Evolutionary conservation across 1,284 basidiomycete genomes (phyloP).

Genomic region (Cryptococcus wingfieldii): DNA sequence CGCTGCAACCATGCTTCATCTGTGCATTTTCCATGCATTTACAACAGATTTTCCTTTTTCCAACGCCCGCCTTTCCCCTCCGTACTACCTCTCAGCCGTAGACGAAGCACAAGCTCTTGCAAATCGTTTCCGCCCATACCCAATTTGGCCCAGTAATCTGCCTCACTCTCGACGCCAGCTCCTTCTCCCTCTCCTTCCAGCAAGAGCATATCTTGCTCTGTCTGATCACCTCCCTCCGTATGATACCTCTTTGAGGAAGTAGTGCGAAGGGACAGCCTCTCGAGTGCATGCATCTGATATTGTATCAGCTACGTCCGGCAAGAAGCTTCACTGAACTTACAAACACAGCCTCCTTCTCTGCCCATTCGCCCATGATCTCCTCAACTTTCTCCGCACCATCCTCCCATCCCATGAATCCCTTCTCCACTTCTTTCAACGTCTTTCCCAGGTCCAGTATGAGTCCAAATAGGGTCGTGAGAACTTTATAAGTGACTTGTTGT

Average conservation of each 20-base stretch:
- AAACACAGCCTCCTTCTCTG: conserved; percentile 56
- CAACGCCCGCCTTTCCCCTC: conserved; percentile 1
- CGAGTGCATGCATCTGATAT: conserved; percentile 35
- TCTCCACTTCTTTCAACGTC: conserved; percentile 60
- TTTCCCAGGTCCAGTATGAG: conserved; percentile 67
- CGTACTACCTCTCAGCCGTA: neutral
- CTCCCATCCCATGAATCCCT: conserved; percentile 58
- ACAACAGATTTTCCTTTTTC: neutral
- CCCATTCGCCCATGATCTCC: conserved; percentile 57
- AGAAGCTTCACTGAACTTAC: conserved; percentile 51
- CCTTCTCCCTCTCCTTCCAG: conserved; percentile 20
- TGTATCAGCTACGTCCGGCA: neutral
- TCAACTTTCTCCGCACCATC: conserved; percentile 56
- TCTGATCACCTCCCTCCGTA: conserved; percentile 5
- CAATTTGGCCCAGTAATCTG: neutral
- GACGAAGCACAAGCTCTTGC: conserved; percentile 9
- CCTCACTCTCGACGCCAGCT: conserved; percentile 5
- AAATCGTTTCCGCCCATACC: conserved; percentile 6
- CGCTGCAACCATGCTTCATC: no score
- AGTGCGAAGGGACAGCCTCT: conserved; percentile 34
- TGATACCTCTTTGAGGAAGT: neutral
- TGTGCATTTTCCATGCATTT: neutral
- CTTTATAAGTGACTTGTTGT: conserved; percentile 60
- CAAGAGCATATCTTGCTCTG: conserved; percentile 28
- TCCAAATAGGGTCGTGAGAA: conserved; percentile 63